Percentiles rank a stretch among this genome's conserved stretches.
phyloP scores from a whole-genome alignment of 129 eudicot species.

The Tanacetum coccineum region DNA sequence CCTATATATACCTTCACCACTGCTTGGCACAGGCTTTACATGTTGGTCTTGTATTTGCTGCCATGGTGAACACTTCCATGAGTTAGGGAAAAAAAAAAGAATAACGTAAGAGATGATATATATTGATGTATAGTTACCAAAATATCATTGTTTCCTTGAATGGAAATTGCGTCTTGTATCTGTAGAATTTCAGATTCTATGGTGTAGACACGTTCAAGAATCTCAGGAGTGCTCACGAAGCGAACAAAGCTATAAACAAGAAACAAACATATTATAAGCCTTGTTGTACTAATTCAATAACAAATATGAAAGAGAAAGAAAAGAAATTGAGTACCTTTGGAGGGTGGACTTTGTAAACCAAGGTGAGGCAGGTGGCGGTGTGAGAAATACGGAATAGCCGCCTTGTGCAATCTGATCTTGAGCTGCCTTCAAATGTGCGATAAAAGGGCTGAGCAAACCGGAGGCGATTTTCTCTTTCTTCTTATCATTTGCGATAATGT shows the following conservation, averaged over 20 bases:
- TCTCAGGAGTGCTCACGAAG: conserved; percentile 96
- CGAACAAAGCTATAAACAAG: conserved; percentile 62
- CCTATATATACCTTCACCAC: conserved; percentile 52
- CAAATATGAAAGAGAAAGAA: not conserved
- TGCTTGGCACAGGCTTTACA: conserved; percentile 39
- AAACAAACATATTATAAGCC: no score
- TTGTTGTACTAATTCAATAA: no score
- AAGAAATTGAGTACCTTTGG: conserved; percentile 65
- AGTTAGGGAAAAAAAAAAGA: not conserved
- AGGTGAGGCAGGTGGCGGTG: conserved; percentile 45
- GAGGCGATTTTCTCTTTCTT: conserved; percentile 85
- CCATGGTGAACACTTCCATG: conserved; percentile 6
- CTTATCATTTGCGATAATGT: conserved; percentile 73
- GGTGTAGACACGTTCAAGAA: conserved; percentile 87
- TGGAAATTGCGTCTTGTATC: conserved; percentile 69
- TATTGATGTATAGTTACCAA: conserved; percentile 19
- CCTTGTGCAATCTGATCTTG: conserved; percentile 91
- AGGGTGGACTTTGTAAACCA: conserved; percentile 94
- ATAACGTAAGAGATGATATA: not conserved
- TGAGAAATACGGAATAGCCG: conserved; percentile 85
- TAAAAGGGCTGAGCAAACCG: conserved; percentile 81
- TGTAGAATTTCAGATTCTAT: conserved; percentile 90
- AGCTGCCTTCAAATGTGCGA: conserved; percentile 83
- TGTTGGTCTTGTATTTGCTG: conserved; percentile 73
- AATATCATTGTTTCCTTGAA: conserved; percentile 55